Evolutionary conservation across 2,329 filamentous ascomycete species (phyloP), one percentile per base, ranked within the genome.

Genomic region (Pseudodiploospora longispora): DNA sequence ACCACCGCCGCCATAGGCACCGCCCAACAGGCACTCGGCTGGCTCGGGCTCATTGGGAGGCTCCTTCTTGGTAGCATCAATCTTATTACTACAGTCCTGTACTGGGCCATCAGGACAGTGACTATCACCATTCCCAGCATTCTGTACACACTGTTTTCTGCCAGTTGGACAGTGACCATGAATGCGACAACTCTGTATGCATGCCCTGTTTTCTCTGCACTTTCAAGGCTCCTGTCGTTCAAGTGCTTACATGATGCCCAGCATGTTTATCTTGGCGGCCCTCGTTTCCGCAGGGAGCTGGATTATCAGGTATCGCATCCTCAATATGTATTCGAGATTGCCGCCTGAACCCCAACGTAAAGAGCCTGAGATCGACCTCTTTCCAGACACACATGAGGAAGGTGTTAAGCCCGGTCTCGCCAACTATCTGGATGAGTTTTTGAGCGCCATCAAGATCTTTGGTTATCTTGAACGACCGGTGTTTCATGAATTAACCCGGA

Each of bases 371-470:
- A 80, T 98, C 60, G 94, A 97, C 57, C 74, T 98, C 9, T 97
- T 97, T 59, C 90, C 93, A 4, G 91, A 97, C 57, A 83, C 85
- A 4, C 87, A 95, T 57, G 91, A 95, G 53, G 85, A 85, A 40
- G 89, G 90, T 50, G 82, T 82, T 30, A 98, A 98, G 64, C 83
- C 89, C 1, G 93, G 91, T 1, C 72, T 98, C 37, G 82, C 88
- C n/a, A 98, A 90, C 61, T 98, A 98, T 55, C 74, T 98, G 28
- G 93, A 98, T 65, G 94, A 98, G 63, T 98, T 98, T 56, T 71
- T 98, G 27, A 97, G 90, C 60, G 93, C 94, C 30, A 98, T 98
- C 70, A 98, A 97, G 65, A 93, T 98, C 46, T 98, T 98, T 66
- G 93, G 93, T 6, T 98, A 97, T 59, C 72, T 98, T 36, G 93